Percentiles rank a stretch among this genome's conserved stretches.
Evolutionary conservation across 352 stramenopile species (phyloP).

Genomic region (Peronospora tabacina): DNA sequence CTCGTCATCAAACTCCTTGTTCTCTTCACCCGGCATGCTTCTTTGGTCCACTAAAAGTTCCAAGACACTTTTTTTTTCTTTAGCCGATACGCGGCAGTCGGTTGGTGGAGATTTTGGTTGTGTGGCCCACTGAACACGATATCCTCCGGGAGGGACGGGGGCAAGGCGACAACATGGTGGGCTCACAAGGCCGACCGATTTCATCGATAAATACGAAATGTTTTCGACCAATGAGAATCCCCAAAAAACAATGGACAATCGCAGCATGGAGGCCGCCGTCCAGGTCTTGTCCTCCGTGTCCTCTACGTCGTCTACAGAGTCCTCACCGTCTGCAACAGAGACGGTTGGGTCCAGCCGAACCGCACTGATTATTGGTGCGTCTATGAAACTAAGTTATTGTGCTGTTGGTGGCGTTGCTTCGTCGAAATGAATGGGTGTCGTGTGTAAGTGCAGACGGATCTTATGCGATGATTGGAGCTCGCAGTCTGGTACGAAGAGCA

Average conservation of each 20-base stretch:
- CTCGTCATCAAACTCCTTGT: slow-evolving; percentile 87
- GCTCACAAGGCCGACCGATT: too few relatives aligned
- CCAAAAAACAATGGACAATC: neutral
- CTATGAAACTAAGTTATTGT: too few relatives aligned
- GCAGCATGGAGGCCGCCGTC: slow-evolving; percentile 1
- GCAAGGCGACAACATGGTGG: slow-evolving; percentile 16
- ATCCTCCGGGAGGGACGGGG: slow-evolving; percentile 13
- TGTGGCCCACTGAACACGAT: slow-evolving; percentile 25
- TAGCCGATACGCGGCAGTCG: slow-evolving; percentile 13
- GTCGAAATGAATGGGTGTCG: neutral
- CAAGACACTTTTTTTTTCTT: slow-evolving; percentile 3
- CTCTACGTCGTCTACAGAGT: slow-evolving; percentile 7
- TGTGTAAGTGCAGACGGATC: slow-evolving; percentile 39
- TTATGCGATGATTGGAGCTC: slow-evolving; percentile 60
- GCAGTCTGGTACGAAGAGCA: slow-evolving; percentile 28
- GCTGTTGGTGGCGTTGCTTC: slow-evolving; percentile 1
- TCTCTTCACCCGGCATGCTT: slow-evolving; percentile 74
- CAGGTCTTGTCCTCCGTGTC: slow-evolving; percentile 3
- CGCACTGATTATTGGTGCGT: slow-evolving; percentile 58
- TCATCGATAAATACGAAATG: slow-evolving; percentile 15
- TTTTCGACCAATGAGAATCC: slow-evolving; percentile 6
- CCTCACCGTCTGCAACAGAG: slow-evolving; percentile 3
- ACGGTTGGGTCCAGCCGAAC: slow-evolving; percentile 25
- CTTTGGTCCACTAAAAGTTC: slow-evolving; percentile 5
- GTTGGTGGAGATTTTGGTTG: slow-evolving; percentile 31